Percentiles rank a stretch among this genome's conserved stretches.
These are phyloP conservation scores for Nicotiana obtusifolia DNA, from an alignment of 257 asterid genomes.

Conservation along the genomic window DNA sequence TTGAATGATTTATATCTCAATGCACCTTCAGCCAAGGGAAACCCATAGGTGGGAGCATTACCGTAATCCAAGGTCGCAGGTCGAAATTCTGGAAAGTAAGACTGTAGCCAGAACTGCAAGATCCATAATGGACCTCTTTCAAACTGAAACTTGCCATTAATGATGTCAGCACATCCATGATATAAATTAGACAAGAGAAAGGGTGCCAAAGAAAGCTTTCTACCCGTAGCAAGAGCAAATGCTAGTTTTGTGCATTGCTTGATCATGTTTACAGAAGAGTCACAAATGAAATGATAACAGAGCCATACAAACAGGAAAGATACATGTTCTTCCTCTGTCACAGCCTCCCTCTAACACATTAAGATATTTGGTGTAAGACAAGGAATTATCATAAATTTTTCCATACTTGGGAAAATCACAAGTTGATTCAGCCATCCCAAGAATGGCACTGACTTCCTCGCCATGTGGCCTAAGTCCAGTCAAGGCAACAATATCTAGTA, in stretches of 20 bases:
- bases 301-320: slow-evolving; percentile 17
- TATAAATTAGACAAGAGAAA: slow-evolving; percentile 10
- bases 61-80: background rate
- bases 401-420: background rate
- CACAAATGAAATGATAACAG: background rate
- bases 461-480: slow-evolving; percentile 16
- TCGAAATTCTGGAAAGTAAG: slow-evolving; percentile 11
- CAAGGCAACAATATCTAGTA: slow-evolving; percentile 15
- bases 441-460: background rate
- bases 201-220: slow-evolving; percentile 15
- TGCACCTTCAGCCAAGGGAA: slow-evolving; percentile 5
- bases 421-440: background rate
- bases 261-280: background rate
- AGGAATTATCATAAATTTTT: background rate
- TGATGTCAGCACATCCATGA: background rate
- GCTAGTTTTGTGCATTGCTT: slow-evolving; percentile 11
- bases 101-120: slow-evolving; percentile 13
- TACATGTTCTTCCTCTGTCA: slow-evolving; percentile 16
- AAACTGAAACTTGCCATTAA: background rate
- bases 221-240: slow-evolving; percentile 9
- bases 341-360: slow-evolving; percentile 6
- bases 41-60: slow-evolving; percentile 1
- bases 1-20: slow-evolving; percentile 4
- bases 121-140: slow-evolving; percentile 8
- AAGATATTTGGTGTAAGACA: slow-evolving; percentile 1